Evolutionary conservation across 1,139 yeast species (phyloP).

Genomic region (Saccharomyces hybrid): DNA sequence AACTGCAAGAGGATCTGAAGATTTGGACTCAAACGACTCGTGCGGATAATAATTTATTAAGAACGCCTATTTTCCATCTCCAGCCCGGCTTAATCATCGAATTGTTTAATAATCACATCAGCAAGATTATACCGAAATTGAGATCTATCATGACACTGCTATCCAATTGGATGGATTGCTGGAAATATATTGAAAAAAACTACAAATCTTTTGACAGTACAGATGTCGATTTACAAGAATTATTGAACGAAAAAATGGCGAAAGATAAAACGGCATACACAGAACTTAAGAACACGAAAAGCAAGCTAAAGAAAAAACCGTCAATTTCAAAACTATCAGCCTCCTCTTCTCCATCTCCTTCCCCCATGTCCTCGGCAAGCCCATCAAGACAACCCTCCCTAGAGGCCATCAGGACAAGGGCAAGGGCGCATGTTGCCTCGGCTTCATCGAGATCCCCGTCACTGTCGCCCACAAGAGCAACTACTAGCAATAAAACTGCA

Average conservation of each 20-base stretch:
- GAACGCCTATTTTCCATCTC: slow-evolving; percentile 10
- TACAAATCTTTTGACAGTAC: slow-evolving; percentile 9
- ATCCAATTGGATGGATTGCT: slow-evolving; percentile 17
- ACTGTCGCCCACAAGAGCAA: not conserved
- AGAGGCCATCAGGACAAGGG: not conserved
- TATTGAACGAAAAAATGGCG: slow-evolving; percentile 24
- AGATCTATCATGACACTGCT: slow-evolving; percentile 12
- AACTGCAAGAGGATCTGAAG: not conserved
- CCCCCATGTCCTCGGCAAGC: slow-evolving; percentile 6
- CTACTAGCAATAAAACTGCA: not conserved
- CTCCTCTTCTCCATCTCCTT: slow-evolving; percentile 8
- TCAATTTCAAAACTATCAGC: slow-evolving; percentile 3
- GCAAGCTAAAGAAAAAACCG: slow-evolving; percentile 3
- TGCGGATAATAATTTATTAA: not conserved
- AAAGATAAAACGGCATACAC: slow-evolving; percentile 23
- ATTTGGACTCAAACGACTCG: not conserved
- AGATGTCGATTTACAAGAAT: slow-evolving; percentile 15
- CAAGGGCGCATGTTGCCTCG: not conserved
- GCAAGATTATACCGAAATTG: slow-evolving; percentile 12
- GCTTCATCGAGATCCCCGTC: not conserved
- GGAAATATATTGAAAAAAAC: slow-evolving; percentile 23
- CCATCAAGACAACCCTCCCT: not conserved
- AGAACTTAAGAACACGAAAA: slow-evolving; percentile 11
- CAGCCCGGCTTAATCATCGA: slow-evolving; percentile 15
- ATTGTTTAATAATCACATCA: slow-evolving; percentile 12